Percentiles rank a stretch among this genome's conserved stretches.
These are phyloP conservation scores for Gilbertella persicaria DNA, from an alignment of 371 early-diverging fungal species.

Conservation along the genomic window DNA sequence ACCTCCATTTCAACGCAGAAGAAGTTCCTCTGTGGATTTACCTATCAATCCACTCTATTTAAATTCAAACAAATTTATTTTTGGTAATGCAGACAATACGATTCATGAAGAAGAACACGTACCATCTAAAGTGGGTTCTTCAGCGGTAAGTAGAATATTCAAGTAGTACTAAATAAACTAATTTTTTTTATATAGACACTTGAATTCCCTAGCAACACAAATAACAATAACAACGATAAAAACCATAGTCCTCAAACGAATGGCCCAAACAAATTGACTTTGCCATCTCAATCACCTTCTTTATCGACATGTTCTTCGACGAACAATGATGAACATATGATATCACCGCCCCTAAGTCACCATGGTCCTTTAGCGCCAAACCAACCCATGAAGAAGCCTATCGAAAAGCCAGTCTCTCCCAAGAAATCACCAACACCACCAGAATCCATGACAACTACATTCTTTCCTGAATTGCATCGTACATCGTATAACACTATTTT, in stretches of 20 bases:
- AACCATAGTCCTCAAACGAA: background rate
- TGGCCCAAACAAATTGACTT: background rate
- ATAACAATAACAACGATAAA: background rate
- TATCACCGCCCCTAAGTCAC: constrained; percentile 3
- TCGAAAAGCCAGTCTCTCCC: background rate
- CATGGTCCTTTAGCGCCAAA: background rate
- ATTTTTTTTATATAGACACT: constrained; percentile 6
- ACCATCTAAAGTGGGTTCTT: constrained; percentile 9
- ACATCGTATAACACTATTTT: constrained; percentile 24
- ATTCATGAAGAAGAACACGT: constrained; percentile 20
- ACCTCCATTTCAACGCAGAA: constrained; percentile 29
- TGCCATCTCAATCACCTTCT: constrained; percentile 1
- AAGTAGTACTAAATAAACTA: constrained; percentile 5
- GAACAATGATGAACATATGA: constrained; percentile 8
- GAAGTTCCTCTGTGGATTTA: constrained; percentile 34
- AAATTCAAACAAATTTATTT: constrained; percentile 13
- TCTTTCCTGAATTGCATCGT: constrained; percentile 28
- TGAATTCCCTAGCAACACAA: constrained; percentile 12
- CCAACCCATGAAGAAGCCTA: background rate
- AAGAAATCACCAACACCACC: background rate
- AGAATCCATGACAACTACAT: constrained; percentile 9
- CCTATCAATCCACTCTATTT: constrained; percentile 28
- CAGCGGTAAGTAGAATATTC: constrained; percentile 7
- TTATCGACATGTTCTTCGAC: constrained; percentile 5
- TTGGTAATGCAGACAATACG: constrained; percentile 12